Conservation (phyloP, 768 basidiomycete genomes). For the Tulasnella sp. region DNA sequence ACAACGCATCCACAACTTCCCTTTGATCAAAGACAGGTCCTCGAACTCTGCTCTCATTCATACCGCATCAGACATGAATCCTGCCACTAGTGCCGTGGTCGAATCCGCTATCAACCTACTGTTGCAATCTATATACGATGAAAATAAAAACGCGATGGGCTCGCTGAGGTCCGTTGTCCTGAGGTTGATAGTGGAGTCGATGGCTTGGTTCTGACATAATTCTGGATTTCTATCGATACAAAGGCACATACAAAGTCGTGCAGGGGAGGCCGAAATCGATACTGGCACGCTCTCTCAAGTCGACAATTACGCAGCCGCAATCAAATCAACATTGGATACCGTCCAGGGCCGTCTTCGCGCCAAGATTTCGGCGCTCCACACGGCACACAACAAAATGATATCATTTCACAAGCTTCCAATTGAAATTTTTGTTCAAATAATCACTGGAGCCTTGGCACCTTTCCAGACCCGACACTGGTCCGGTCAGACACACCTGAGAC, state of each 20-base stretch:
- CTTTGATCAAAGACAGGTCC: too few relatives aligned
- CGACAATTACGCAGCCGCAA: background rate
- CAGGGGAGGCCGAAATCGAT: background rate
- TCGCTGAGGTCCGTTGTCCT: background rate
- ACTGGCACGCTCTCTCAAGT: background rate
- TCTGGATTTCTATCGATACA: background rate
- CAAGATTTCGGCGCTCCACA: background rate
- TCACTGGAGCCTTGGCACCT: background rate
- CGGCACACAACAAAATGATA: background rate
- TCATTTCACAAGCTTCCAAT: background rate
- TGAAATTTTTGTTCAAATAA: background rate
- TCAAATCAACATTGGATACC: background rate
- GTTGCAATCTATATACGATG: background rate
- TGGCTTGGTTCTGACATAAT: background rate
- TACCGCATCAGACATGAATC: background rate
- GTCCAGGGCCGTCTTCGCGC: background rate
- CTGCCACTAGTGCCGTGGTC: too few relatives aligned
- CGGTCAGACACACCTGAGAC: too few relatives aligned
- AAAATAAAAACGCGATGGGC: background rate
- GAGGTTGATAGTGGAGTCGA: background rate
- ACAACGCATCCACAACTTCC: too few relatives aligned
- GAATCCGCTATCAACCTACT: background rate
- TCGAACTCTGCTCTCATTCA: too few relatives aligned
- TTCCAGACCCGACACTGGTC: background rate
- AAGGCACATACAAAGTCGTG: background rate